Evolutionary conservation across 2,329 filamentous ascomycete species (phyloP).

Genomic region (Aspergillus aculeatus): DNA sequence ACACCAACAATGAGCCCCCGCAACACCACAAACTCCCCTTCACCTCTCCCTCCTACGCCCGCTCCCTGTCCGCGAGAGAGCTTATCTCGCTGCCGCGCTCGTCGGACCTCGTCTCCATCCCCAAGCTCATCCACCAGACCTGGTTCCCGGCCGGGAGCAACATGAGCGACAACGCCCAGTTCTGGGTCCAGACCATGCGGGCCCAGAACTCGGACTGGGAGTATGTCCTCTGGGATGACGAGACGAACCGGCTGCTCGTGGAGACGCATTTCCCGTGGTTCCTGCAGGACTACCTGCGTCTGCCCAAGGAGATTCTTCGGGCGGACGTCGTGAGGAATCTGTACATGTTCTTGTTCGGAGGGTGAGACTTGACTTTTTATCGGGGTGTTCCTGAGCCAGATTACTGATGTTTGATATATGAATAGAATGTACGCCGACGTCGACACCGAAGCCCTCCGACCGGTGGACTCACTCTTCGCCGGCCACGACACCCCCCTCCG

Average conservation of each 20-base stretch:
- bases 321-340: slow-evolving; percentile 21
- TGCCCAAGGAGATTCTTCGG: slow-evolving; percentile 22
- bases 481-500: slow-evolving; percentile 14
- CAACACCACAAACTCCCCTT: slow-evolving; percentile 1
- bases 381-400: background rate
- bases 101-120: slow-evolving; percentile 15
- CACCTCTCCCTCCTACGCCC: background rate
- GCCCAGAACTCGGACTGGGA: slow-evolving; percentile 20
- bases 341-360: slow-evolving; percentile 23
- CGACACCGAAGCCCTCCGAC: slow-evolving; percentile 22
- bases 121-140: slow-evolving; percentile 24
- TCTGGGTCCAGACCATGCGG: slow-evolving; percentile 19
- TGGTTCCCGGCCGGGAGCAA: slow-evolving; percentile 24
- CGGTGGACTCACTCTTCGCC: slow-evolving; percentile 15
- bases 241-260: slow-evolving; percentile 19
- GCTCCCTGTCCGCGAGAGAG: slow-evolving; percentile 8
- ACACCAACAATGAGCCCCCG: background rate
- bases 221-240: slow-evolving; percentile 24
- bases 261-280: slow-evolving; percentile 21
- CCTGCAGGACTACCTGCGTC: slow-evolving; percentile 12
- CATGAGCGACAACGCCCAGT: slow-evolving; percentile 20
- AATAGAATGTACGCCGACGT: slow-evolving; percentile 24
- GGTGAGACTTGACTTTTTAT: slow-evolving; percentile 3
- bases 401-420: background rate
- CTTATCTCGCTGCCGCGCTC: slow-evolving; percentile 17